phyloP scores from a whole-genome alignment of 306 rosid genomes.

The Sphenostylis stenocarpa region DNA sequence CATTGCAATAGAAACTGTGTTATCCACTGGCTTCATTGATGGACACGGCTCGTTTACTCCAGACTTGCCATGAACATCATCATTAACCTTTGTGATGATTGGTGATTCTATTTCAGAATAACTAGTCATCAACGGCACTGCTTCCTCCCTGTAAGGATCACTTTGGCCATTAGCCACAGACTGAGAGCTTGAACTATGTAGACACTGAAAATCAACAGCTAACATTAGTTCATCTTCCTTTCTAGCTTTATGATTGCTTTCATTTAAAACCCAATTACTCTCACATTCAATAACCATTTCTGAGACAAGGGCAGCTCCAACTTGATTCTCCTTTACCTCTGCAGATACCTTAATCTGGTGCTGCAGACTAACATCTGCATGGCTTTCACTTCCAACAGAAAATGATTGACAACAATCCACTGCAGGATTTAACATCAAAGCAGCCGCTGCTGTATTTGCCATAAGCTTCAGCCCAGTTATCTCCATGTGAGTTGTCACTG shows the following conservation, averaged over 20 bases:
- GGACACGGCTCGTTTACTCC: conserved; percentile 26
- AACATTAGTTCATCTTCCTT: conserved; percentile 42
- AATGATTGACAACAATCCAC: conserved; percentile 41
- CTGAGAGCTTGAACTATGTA: conserved; percentile 32
- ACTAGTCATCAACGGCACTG: conserved; percentile 13
- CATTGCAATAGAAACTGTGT: conserved; percentile 38
- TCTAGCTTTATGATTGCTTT: conserved; percentile 21
- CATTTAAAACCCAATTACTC: conserved; percentile 41
- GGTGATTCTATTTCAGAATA: conserved; percentile 35
- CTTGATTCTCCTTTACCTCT: conserved; percentile 42
- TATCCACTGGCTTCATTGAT: conserved; percentile 29
- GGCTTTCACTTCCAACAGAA: conserved; percentile 43
- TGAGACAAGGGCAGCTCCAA: conserved; percentile 39
- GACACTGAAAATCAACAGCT: conserved; percentile 37
- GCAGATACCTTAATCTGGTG: conserved; percentile 39
- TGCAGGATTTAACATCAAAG: conserved; percentile 50
- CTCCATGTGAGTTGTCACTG: conserved; percentile 59
- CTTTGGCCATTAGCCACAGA: conserved; percentile 22
- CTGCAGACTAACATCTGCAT: conserved; percentile 33
- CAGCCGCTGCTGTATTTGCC: conserved; percentile 61
- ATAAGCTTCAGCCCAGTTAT: conserved; percentile 63
- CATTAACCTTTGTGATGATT: conserved; percentile 33
- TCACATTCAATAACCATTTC: conserved; percentile 44
- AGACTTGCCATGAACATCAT: conserved; percentile 24
- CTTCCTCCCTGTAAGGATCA: conserved; percentile 10